These are phyloP conservation scores for Davidsoniella virescens DNA, from an alignment of 2,329 filamentous ascomycete species.

Conservation along the genomic window DNA sequence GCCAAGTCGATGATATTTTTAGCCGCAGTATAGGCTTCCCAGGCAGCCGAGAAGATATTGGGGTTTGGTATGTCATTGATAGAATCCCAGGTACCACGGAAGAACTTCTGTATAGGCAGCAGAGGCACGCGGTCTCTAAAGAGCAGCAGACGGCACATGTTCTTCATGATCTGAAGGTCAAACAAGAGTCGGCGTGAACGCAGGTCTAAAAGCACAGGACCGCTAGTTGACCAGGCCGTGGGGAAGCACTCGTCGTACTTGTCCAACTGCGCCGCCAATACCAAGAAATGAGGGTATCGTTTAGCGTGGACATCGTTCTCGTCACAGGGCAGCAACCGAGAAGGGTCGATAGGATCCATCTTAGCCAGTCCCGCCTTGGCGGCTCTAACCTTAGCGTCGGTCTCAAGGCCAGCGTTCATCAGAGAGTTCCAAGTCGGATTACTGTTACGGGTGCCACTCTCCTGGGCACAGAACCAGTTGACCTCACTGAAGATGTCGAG, in stretches of 20 bases:
- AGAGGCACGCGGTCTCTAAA: constrained; percentile 1
- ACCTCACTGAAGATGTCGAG: constrained; percentile 4
- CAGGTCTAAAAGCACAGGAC: not conserved
- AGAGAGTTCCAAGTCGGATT: not conserved
- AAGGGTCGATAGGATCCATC: no score
- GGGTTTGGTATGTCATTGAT: no score
- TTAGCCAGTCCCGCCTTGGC: no score
- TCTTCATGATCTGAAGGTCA: not conserved
- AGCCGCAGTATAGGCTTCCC: not conserved
- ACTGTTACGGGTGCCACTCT: not conserved
- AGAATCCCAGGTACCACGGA: not conserved
- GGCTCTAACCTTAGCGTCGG: no score
- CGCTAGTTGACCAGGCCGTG: not conserved
- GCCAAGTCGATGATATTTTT: not conserved
- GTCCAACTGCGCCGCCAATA: not conserved
- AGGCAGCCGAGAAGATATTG: not conserved
- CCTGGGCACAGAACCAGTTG: constrained; percentile 6
- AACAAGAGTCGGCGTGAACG: not conserved
- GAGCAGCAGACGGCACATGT: constrained; percentile 1
- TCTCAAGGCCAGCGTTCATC: no score
- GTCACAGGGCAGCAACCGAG: not conserved
- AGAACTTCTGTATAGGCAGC: not conserved
- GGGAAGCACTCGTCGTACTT: not conserved
- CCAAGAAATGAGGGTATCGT: not conserved
- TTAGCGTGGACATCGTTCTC: no score